A percentile compares a stretch with the other conserved stretches of the same genome.
phyloP scores from a whole-genome alignment of 2,329 filamentous ascomycete genomes.

The Aureobasidium uvarum region DNA sequence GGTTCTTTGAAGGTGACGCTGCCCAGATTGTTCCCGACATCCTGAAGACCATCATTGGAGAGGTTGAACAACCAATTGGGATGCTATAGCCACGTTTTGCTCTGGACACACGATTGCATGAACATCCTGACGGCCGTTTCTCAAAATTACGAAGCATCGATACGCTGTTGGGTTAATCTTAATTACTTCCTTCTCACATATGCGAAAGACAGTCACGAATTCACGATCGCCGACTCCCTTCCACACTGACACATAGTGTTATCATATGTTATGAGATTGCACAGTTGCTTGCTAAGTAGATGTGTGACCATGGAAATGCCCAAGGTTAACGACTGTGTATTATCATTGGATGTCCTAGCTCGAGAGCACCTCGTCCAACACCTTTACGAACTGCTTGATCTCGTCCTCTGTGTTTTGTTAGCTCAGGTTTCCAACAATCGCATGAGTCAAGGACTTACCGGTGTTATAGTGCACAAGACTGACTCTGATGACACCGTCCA shows the following conservation, averaged over 20 bases:
- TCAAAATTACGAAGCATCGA: not conserved
- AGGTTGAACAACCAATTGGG: constrained; percentile 35
- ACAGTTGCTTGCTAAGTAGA: no score
- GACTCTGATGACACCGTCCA: constrained; percentile 66
- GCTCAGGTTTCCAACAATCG: not conserved
- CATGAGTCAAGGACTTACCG: constrained; percentile 44
- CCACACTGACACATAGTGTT: no score
- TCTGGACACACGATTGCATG: constrained; percentile 9
- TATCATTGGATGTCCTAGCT: not conserved
- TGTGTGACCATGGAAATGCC: no score
- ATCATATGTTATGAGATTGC: no score
- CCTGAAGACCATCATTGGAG: constrained; percentile 57
- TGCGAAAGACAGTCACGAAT: no score
- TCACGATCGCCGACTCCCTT: no score
- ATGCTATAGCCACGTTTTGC: not conserved
- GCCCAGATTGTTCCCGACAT: constrained; percentile 53
- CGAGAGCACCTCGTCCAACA: constrained; percentile 50
- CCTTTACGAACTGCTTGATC: constrained; percentile 52
- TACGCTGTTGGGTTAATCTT: not conserved
- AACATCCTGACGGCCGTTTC: constrained; percentile 11
- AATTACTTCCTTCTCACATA: no score
- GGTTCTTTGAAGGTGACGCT: constrained; percentile 58
- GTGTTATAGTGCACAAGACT: constrained; percentile 74
- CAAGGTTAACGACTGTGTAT: no score
- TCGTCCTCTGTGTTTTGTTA: constrained; percentile 52